Percentiles rank a stretch among this genome's conserved stretches.
These are phyloP conservation scores for Aspergillus sp. DNA, from an alignment of 2,329 filamentous ascomycete genomes.

Conservation along the genomic window DNA sequence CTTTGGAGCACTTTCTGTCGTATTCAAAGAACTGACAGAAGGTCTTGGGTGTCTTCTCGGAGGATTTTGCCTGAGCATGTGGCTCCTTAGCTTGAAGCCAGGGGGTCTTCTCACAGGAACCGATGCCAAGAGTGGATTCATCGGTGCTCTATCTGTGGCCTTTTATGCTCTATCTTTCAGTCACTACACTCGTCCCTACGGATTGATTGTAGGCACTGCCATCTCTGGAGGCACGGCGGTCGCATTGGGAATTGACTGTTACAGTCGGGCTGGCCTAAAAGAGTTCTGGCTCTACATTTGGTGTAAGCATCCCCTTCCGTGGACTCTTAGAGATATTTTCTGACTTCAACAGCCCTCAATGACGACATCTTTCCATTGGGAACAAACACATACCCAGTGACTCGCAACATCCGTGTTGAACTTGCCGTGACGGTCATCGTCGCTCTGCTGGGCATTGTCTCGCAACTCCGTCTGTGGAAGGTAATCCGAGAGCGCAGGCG, in stretches of 20 bases:
- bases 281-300: constrained; percentile 96
- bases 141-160: constrained; percentile 64
- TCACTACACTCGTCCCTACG: constrained; percentile 71
- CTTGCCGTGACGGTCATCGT: constrained; percentile 73
- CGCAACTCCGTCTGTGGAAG: constrained; percentile 82
- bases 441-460: constrained; percentile 69
- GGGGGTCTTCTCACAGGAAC: constrained; percentile 67
- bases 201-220: constrained; percentile 69
- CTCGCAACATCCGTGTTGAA: constrained; percentile 80
- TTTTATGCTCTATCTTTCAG: constrained; percentile 74
- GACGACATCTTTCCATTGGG: constrained; percentile 71
- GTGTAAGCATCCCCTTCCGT: constrained; percentile 44
- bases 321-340: not conserved
- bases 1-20: constrained; percentile 66
- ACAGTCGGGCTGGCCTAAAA: constrained; percentile 82
- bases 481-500: constrained; percentile 57
- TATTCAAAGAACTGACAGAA: constrained; percentile 80
- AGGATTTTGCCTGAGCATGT: constrained; percentile 84
- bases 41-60: constrained; percentile 83
- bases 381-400: constrained; percentile 76
- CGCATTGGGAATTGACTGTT: constrained; percentile 85
- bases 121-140: constrained; percentile 66
- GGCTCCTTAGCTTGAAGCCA: constrained; percentile 72
- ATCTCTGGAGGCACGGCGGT: constrained; percentile 76
- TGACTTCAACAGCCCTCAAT: constrained; percentile 57